Conservation (phyloP, 2,329 filamentous ascomycete species). For the Calonectria ilicicola region DNA sequence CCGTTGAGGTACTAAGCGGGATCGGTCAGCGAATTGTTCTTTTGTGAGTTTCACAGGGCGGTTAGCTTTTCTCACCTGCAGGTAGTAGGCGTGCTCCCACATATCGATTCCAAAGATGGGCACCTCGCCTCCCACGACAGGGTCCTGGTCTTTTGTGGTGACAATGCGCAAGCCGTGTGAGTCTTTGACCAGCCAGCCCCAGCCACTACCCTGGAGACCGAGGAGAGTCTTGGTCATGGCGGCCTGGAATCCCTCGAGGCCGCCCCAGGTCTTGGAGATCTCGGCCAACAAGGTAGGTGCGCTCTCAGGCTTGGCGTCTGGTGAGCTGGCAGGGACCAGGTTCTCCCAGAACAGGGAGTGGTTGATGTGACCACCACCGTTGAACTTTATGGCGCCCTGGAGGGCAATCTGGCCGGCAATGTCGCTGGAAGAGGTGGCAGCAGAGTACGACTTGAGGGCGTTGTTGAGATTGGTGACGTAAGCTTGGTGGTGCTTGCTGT, state of each 20-base stretch:
- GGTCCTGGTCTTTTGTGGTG: conserved; percentile 90
- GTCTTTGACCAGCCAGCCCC: conserved; percentile 86
- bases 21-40: conserved; percentile 16
- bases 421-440: conserved; percentile 67
- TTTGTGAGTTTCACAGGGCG: neutral
- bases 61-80: conserved; percentile 68
- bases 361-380: conserved; percentile 93
- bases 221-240: conserved; percentile 75
- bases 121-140: conserved; percentile 72
- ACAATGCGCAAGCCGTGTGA: conserved; percentile 73
- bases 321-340: conserved; percentile 70
- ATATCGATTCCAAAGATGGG: conserved; percentile 86
- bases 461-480: conserved; percentile 83
- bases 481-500: conserved; percentile 82
- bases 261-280: conserved; percentile 77
- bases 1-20: conserved; percentile 77
- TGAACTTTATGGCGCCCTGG: conserved; percentile 83
- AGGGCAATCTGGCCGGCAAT: conserved; percentile 74
- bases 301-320: conserved; percentile 66
- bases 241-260: conserved; percentile 72
- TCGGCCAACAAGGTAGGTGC: conserved; percentile 71
- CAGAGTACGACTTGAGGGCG: conserved; percentile 69
- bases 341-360: conserved; percentile 95
- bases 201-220: conserved; percentile 84
- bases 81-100: conserved; percentile 95